phyloP scores from a whole-genome alignment of 1,139 yeast genomes.

The Taphrina betulina region DNA sequence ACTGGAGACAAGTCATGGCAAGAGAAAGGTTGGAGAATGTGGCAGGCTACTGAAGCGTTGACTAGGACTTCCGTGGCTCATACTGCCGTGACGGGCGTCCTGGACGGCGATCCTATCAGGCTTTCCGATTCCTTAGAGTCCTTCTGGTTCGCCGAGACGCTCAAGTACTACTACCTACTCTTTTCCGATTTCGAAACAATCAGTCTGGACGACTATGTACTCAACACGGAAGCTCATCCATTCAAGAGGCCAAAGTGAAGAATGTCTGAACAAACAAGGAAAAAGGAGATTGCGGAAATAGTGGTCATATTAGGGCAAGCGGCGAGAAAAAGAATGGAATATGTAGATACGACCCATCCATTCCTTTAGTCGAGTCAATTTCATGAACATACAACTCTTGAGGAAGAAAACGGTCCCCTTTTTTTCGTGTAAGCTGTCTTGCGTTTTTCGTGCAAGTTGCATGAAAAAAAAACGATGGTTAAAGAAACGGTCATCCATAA shows the following conservation, averaged over 20 bases:
- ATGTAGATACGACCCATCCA: no score
- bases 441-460: no score
- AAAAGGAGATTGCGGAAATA: no score
- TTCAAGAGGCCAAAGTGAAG: conserved; percentile 46
- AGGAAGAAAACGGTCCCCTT: no score
- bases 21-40: conserved; percentile 66
- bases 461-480: no score
- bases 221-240: conserved; percentile 81
- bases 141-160: conserved; percentile 78
- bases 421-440: no score
- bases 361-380: no score
- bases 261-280: no score
- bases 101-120: conserved; percentile 42
- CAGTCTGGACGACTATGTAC: conserved; percentile 68
- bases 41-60: conserved; percentile 52
- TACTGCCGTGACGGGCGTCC: conserved; percentile 57
- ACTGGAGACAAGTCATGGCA: conserved; percentile 74
- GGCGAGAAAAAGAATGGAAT: no score
- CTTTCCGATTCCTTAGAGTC: conserved; percentile 45
- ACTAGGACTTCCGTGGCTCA: conserved; percentile 50
- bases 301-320: no score
- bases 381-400: no score
- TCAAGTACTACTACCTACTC: conserved; percentile 69
- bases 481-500: no score
- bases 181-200: conserved; percentile 61